These are phyloP conservation scores for Penicillium ucsense DNA, from an alignment of 495 filamentous ascomycete genomes.

Conservation along the genomic window DNA sequence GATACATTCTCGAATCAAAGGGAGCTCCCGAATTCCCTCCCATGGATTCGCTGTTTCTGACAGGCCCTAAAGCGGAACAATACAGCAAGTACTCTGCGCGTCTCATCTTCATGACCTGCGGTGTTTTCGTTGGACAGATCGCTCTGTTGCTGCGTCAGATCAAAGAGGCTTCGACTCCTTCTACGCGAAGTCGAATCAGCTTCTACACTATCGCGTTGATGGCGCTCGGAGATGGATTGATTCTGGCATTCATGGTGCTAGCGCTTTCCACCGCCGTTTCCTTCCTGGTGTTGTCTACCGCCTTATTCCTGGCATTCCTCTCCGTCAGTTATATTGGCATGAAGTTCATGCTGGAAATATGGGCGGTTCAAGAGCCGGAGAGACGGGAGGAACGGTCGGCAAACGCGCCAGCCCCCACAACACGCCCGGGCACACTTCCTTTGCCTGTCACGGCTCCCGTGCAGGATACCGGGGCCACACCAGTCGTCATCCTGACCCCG, in stretches of 20 bases:
- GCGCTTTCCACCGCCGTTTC: slow-evolving; percentile 52
- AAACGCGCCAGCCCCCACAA: slow-evolving; percentile 14
- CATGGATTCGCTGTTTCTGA: slow-evolving; percentile 55
- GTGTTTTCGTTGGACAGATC: slow-evolving; percentile 59
- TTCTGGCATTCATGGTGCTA: slow-evolving; percentile 56
- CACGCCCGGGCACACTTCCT: slow-evolving; percentile 43
- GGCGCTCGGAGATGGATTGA: slow-evolving; percentile 72
- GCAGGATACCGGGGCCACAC: slow-evolving; percentile 40
- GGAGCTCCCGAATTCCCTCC: slow-evolving; percentile 63
- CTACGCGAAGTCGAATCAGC: slow-evolving; percentile 82
- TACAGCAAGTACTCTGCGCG: slow-evolving; percentile 55
- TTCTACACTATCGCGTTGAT: slow-evolving; percentile 79
- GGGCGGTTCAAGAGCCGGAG: slow-evolving; percentile 78
- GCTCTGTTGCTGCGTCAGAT: slow-evolving; percentile 71
- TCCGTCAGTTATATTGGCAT: slow-evolving; percentile 67
- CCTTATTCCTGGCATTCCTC: slow-evolving; percentile 62
- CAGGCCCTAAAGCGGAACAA: slow-evolving; percentile 70
- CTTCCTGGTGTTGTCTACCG: slow-evolving; percentile 57
- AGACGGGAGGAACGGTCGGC: slow-evolving; percentile 44
- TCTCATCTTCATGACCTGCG: slow-evolving; percentile 57
- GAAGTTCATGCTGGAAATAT: slow-evolving; percentile 81
- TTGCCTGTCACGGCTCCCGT: slow-evolving; percentile 51
- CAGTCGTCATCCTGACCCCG: slow-evolving; percentile 65
- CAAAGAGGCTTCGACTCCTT: slow-evolving; percentile 89
- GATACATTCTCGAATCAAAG: slow-evolving; percentile 82